Evolutionary conservation across 352 stramenopile species (phyloP), one percentile per base, ranked within the genome.

Genomic region (Globisporangium cystogenes): DNA sequence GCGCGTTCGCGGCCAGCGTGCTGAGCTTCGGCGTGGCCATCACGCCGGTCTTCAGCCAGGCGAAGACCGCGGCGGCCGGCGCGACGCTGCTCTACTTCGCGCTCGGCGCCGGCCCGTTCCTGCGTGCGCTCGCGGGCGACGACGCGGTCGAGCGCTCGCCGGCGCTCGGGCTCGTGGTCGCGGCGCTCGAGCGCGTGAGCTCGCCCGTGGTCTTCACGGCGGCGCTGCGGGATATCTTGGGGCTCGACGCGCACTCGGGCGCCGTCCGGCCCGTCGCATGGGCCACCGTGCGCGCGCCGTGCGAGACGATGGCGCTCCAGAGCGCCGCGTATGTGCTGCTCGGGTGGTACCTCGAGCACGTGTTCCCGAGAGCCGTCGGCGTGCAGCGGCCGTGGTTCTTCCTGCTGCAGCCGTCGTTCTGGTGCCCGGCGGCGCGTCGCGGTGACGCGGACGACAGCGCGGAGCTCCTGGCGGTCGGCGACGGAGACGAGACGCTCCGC

Each of bases 351-450:
- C 70, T 98, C 20, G 93, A 98, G 56, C 86, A 94, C 39, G 90
- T 98, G 1, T 84, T 98, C 35, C 95, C 95, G 16, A 77, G 81
- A 11, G 82, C 96, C 16, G 96, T 94, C 48, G 95, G 95, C 20
- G 86, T 96, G 43, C 76, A 86, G 37, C 68, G 85, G 24, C 93
- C 86, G n/a, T 98, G 90, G 84, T 97, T 97, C 70, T 98, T 98
- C 56, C 57, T 94, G 1, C 64, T 97, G 16, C 72, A 81, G 44
- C 70, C 74, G 14, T 88, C 70, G 6, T 98, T 90, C 57, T 98
- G 92, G 93, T 60, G 60, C 7, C 69, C 66, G 11, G 39, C n/a
- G n/a, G n/a, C n/a, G n/a, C n/a, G n/a, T n/a, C n/a, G n/a, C n/a
- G n/a, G n/a, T n/a, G n/a, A n/a, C n/a, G n/a, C n/a, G n/a, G 67